These are phyloP conservation scores for Brassica incana DNA, from an alignment of 345 rosid species.

Conservation along the genomic window DNA sequence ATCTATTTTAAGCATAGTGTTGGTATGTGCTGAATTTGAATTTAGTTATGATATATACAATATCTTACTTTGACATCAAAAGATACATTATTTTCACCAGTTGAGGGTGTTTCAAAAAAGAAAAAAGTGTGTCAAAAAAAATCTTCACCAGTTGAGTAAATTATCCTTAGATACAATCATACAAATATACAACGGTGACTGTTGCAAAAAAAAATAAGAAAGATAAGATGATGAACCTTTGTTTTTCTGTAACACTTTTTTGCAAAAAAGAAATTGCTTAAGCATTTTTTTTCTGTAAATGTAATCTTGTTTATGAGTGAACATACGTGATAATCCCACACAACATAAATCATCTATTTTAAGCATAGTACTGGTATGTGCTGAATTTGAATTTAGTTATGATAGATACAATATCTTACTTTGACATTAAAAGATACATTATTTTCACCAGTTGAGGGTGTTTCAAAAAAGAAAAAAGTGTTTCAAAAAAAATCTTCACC, in stretches of 20 bases:
- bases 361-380: not conserved
- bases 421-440: too few species aligned
- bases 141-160: too few species aligned
- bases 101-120: too few species aligned
- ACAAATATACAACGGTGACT: not conserved
- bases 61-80: too few species aligned
- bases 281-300: not conserved
- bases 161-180: too few species aligned
- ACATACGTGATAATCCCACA: not conserved
- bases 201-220: not conserved
- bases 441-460: too few species aligned
- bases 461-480: too few species aligned
- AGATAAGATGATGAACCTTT: too few species aligned
- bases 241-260: too few species aligned
- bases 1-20: not conserved
- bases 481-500: too few species aligned
- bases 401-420: not conserved
- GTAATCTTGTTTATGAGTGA: not conserved
- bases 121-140: too few species aligned
- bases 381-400: not conserved
- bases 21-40: not conserved
- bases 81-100: too few species aligned
- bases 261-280: not conserved
- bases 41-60: not conserved
- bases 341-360: not conserved